Percentiles rank a stretch among this genome's conserved stretches.
Evolutionary conservation across 345 rosid species (phyloP).

Genomic region (Camelina neglecta): DNA sequence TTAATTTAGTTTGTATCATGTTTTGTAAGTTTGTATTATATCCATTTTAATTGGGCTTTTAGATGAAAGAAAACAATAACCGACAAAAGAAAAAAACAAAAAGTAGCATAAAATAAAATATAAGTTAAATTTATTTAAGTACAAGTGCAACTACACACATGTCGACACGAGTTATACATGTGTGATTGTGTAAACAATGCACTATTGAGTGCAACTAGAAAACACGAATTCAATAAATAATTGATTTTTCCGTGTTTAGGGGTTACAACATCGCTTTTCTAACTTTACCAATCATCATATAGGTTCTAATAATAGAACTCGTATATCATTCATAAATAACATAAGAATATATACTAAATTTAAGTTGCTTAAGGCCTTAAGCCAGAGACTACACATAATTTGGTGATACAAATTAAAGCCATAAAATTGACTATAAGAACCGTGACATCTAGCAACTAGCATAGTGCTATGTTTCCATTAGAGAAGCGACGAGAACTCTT

Average conservation of each 20-base stretch:
- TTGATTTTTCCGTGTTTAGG: slow-evolving; percentile 18
- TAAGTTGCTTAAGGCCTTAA: neutral
- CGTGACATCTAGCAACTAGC: too few relatives aligned
- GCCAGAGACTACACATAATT: neutral
- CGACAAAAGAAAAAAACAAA: too few relatives aligned
- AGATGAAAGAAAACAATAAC: too few relatives aligned
- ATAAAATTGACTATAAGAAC: too few relatives aligned
- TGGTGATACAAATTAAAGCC: too few relatives aligned
- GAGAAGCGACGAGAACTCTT: too few relatives aligned
- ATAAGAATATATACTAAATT: neutral
- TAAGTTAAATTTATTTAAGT: neutral
- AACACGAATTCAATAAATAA: slow-evolving; percentile 15
- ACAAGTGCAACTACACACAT: slow-evolving; percentile 17
- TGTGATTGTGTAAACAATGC: neutral
- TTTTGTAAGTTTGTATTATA: too few relatives aligned
- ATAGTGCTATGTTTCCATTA: too few relatives aligned
- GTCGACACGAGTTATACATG: slow-evolving; percentile 11
- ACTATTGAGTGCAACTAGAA: slow-evolving; percentile 9
- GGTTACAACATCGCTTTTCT: slow-evolving; percentile 22
- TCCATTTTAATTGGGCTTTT: too few relatives aligned
- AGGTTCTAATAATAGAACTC: neutral
- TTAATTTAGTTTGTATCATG: too few relatives aligned
- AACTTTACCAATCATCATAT: slow-evolving; percentile 10
- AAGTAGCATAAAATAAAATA: neutral
- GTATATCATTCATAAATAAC: neutral